These are phyloP conservation scores for Magnusiomyces tetraspermus DNA, from an alignment of 1,139 yeast species.

Conservation along the genomic window DNA sequence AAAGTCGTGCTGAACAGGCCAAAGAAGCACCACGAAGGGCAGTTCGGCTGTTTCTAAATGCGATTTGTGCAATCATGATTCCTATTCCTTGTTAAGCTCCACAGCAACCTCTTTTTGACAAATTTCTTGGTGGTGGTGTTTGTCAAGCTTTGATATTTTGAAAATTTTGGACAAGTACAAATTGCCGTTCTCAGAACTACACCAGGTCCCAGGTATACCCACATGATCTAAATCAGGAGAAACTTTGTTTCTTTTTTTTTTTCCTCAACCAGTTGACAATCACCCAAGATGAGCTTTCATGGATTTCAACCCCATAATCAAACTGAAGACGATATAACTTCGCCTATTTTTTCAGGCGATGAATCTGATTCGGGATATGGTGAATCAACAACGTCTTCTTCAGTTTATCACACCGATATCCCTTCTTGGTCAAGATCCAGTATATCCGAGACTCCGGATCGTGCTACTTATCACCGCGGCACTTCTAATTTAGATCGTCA, in stretches of 20 bases:
- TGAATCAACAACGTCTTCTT: conserved; percentile 17
- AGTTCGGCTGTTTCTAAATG: too few relatives aligned
- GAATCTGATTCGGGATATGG: conserved; percentile 23
- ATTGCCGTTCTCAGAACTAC: too few relatives aligned
- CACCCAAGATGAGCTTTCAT: conserved; percentile 3
- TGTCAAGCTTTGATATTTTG: too few relatives aligned
- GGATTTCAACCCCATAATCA: conserved; percentile 2
- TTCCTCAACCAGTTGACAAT: too few relatives aligned
- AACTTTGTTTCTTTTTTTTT: too few relatives aligned
- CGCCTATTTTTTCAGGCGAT: conserved; percentile 5
- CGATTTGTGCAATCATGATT: too few relatives aligned
- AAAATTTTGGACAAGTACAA: too few relatives aligned
- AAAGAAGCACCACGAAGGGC: too few relatives aligned
- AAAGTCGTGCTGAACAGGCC: neutral
- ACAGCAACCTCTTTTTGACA: too few relatives aligned
- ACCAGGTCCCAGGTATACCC: too few relatives aligned
- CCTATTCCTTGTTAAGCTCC: too few relatives aligned
- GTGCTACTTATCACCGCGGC: conserved; percentile 13
- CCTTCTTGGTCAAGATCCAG: neutral
- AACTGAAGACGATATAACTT: neutral
- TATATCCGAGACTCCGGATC: neutral
- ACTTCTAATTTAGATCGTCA: conserved; percentile 15
- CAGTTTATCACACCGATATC: conserved; percentile 3
- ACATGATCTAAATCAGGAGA: neutral
- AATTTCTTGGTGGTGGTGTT: too few relatives aligned